phyloP scores from a whole-genome alignment of 495 filamentous ascomycete species.

The Xylaria nigripes region DNA sequence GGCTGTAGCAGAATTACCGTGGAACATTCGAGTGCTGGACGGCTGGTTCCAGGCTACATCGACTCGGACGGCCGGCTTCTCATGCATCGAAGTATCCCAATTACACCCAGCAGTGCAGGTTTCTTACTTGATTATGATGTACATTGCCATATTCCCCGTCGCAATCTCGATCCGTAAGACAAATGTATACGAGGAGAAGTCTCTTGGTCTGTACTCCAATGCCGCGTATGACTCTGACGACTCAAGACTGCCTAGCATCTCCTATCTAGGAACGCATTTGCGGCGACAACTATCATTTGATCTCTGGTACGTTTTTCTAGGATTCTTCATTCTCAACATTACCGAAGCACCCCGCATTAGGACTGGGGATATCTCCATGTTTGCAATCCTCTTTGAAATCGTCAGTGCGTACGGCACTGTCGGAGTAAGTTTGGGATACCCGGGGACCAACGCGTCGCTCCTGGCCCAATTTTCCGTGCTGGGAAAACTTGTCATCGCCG shows the following conservation, averaged over 20 bases:
- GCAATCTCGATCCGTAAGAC: slow-evolving; percentile 88
- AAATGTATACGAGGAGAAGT: slow-evolving; percentile 95
- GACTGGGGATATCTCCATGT: slow-evolving; percentile 59
- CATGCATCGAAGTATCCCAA: slow-evolving; percentile 62
- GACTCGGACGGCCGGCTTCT: slow-evolving; percentile 82
- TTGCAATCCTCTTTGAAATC: slow-evolving; percentile 79
- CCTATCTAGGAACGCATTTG: slow-evolving; percentile 81
- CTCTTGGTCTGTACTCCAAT: slow-evolving; percentile 65
- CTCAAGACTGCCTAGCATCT: slow-evolving; percentile 47
- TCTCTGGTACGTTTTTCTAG: slow-evolving; percentile 87
- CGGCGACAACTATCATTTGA: slow-evolving; percentile 88
- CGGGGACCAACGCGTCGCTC: slow-evolving; percentile 65
- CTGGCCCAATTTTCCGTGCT: slow-evolving; percentile 67
- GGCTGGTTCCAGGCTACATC: slow-evolving; percentile 82
- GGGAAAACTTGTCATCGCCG: slow-evolving; percentile 86
- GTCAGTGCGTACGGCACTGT: slow-evolving; percentile 93
- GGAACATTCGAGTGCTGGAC: slow-evolving; percentile 66
- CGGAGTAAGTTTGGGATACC: slow-evolving; percentile 78
- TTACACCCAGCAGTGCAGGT: slow-evolving; percentile 90
- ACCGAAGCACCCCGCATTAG: slow-evolving; percentile 62
- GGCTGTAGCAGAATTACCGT: slow-evolving; percentile 51
- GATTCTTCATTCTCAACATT: slow-evolving; percentile 80
- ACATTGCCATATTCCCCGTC: slow-evolving; percentile 93
- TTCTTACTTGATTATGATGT: slow-evolving; percentile 98
- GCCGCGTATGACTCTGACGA: slow-evolving; percentile 28